Base-by-base conservation (phyloP, 164 flowering plant species). In the Macadamia tetraphylla region DNA sequence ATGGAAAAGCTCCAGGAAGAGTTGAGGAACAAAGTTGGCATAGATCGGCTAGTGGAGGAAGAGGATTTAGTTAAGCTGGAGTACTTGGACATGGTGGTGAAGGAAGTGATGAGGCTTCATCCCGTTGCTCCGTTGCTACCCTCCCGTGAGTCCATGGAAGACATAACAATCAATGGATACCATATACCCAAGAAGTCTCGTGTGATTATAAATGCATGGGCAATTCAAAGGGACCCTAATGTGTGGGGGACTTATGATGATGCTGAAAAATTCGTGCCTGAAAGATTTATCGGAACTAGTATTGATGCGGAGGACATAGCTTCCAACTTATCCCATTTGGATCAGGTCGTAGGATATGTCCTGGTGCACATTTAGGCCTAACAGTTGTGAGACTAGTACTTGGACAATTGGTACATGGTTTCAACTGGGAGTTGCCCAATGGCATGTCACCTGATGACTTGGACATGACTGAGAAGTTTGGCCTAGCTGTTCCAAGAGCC, bases 71-170 rank as follows among this genome's bases (percentile, higher is more conserved):
- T 23, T 23, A 23, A 23, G 23, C 23, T 23, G 23, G 23, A 23
- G 23, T 23, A 23, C 23, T 23, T 23, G 23, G 23, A 23, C 23
- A 23, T 23, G 23, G 23, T 23, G 0, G 23, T 23, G 23, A 23
- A 23, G 23, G 23, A 23, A 23, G 23, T 23, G 0, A 23, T 23
- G 23, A 23, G 23, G 23, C 23, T 23, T 23, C 23, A 23, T 23
- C 23, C 23, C 23, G 23, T 23, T 23, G 23, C 52, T 0, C 81
- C 84, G 18, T 30, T 78, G 14, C 75, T 81, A 3, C 7, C 76
- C n/a, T 80, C 84, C 6, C 79, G 29, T 2, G 69, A 78, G 61
- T 66, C 79, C 44, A 60, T n/a, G 18, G 75, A 75, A 55, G 80
- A 70, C 43, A 57, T 57, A 49, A 73, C 55, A 0, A 65, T 79